phyloP scores from a whole-genome alignment of 345 rosid genomes.

The Nasturtium officinale region DNA sequence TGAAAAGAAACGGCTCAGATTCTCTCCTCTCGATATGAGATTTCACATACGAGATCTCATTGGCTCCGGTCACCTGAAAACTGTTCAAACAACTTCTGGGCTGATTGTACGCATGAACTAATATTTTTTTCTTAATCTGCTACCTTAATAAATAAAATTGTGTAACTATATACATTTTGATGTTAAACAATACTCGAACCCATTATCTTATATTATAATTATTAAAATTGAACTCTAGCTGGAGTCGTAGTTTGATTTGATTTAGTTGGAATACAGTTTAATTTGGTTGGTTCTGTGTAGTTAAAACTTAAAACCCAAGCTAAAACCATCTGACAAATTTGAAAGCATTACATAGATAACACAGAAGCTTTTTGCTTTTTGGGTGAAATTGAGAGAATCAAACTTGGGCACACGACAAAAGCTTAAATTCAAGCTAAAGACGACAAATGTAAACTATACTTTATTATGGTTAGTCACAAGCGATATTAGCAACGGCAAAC shows the following conservation, averaged over 20 bases:
- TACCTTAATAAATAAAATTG: too few species aligned
- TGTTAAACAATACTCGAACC: too few species aligned
- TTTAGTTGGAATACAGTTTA: background rate
- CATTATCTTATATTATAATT: too few species aligned
- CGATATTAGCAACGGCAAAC: slow-evolving; percentile 68
- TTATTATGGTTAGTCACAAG: slow-evolving; percentile 47
- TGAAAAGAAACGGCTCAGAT: slow-evolving; percentile 83
- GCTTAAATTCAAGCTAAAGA: slow-evolving; percentile 18
- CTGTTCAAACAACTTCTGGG: slow-evolving; percentile 57
- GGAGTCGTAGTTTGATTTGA: background rate
- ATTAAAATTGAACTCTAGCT: background rate
- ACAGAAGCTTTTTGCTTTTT: background rate
- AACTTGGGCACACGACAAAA: slow-evolving; percentile 12
- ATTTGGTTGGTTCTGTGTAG: background rate
- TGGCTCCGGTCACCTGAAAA: slow-evolving; percentile 87
- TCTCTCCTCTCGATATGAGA: slow-evolving; percentile 84
- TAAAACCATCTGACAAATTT: background rate
- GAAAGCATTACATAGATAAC: background rate
- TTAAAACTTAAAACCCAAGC: background rate
- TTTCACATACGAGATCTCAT: slow-evolving; percentile 93
- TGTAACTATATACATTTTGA: too few species aligned
- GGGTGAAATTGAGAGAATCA: slow-evolving; percentile 11
- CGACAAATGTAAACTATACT: slow-evolving; percentile 13
- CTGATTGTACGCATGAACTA: slow-evolving; percentile 67
- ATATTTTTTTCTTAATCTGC: too few species aligned